Base-by-base conservation (phyloP, 2,329 filamentous ascomycete species). In the Cadophora sp. region DNA sequence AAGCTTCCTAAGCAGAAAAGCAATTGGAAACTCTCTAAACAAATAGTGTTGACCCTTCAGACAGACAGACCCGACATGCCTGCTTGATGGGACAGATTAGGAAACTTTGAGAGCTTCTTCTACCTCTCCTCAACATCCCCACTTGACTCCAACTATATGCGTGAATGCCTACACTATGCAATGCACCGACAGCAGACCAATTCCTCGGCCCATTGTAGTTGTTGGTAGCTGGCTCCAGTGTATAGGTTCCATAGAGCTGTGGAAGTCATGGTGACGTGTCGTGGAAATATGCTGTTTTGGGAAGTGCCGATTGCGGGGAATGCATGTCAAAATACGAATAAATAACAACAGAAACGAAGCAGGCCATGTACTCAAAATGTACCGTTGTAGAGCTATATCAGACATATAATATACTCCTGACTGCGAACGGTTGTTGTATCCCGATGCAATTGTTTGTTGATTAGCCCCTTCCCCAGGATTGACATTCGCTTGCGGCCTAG, bases 381-480 rank as follows among this genome's bases (percentile, higher is more conserved):
- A 30, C 20, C 18, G 18, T 22, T 39, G 4, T 20, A 18, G 3
- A 56, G 22, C 6, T 39, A 39, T 27, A 18, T 4, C 20, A 16
- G 33, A 43, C 20, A 48, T 14, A 24, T 13, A 27, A 24, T 56
- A 39, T 24, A 16, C 30, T 58, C 33, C 24, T 58, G 33, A 51
- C 59, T 45, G 33, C 47, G 22, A 36, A 51, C 48, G 51, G 16
- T 41, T 45, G 33, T 18, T 14, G 16, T 22, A 33, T 33, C 48
- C 51, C 33, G 36, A 58, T 43, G 55, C 55, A 33, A 53, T 58
- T 36, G 39, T 30, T 65, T 56, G 27, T 50, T 39, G 48, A 47
- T 56, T 24, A 50, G 43, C 53, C 51, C 62, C 56, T 64, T 62
- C 58, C 65, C 67, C 69, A 66, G 69, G 60, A 65, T 68, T 67